Evolutionary conservation across 306 rosid species (phyloP).

Genomic region (Adenanthera pavonina): DNA sequence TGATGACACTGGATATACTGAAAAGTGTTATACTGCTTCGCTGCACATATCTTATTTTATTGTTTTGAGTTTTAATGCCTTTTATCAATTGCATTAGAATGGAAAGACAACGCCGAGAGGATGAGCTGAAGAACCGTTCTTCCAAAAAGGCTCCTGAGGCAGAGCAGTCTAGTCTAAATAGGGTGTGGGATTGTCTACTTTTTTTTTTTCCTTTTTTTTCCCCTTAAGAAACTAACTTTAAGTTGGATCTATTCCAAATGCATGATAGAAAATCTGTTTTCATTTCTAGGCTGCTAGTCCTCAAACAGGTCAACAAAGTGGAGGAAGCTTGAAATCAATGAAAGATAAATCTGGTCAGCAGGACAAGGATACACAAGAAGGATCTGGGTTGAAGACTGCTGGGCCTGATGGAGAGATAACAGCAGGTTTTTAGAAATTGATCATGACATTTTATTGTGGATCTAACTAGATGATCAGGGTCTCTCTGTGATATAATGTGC

Average conservation of each 20-base stretch:
- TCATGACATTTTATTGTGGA: conserved; percentile 1
- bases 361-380: conserved; percentile 57
- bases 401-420: conserved; percentile 69
- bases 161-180: conserved; percentile 57
- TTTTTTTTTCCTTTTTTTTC: background rate
- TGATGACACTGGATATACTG: background rate
- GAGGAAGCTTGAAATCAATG: conserved; percentile 63
- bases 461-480: background rate
- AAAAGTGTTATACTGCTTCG: background rate
- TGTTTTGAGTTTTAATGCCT: conserved; percentile 25
- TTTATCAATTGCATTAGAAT: conserved; percentile 49
- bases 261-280: conserved; percentile 28
- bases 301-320: conserved; percentile 62
- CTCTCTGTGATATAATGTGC: background rate
- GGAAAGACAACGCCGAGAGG: conserved; percentile 73
- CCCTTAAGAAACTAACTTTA: conserved; percentile 3
- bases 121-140: conserved; percentile 60
- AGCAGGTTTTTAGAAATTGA: conserved; percentile 44
- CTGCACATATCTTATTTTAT: conserved; percentile 26
- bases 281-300: conserved; percentile 64
- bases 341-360: conserved; percentile 62
- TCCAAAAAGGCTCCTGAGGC: conserved; percentile 56
- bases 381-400: conserved; percentile 59
- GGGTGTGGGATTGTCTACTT: conserved; percentile 47
- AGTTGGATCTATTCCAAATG: conserved; percentile 11